phyloP scores from a whole-genome alignment of 768 basidiomycete species.

The Tulasnella sp. region DNA sequence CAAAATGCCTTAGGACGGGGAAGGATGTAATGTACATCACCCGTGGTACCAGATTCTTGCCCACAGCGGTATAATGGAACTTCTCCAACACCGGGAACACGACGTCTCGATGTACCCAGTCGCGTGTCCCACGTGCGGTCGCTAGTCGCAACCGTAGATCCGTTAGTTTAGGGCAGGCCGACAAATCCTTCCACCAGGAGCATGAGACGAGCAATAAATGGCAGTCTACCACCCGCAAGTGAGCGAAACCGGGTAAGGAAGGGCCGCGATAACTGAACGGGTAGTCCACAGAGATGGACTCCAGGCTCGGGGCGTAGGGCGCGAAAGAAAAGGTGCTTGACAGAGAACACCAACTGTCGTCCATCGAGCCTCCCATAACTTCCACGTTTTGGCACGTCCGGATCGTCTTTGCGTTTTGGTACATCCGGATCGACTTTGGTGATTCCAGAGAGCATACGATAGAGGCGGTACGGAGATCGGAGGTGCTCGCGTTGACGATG shows the following conservation, averaged over 20 bases:
- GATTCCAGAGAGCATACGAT: no score
- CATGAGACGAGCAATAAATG: no score
- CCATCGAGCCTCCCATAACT: no score
- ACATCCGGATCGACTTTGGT: no score
- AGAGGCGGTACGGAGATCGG: no score
- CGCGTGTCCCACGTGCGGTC: no score
- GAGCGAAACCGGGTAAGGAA: neutral
- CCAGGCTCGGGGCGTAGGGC: no score
- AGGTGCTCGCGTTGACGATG: no score
- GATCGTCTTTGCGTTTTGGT: no score
- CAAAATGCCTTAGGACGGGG: neutral
- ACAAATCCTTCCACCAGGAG: neutral
- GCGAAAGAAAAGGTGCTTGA: no score
- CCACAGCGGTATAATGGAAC: neutral
- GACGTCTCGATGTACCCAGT: neutral
- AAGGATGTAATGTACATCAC: neutral
- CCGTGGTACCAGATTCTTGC: neutral
- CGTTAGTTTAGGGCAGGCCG: neutral
- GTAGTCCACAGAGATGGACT: neutral
- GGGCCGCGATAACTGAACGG: neutral
- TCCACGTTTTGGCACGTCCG: no score
- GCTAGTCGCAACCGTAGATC: neutral
- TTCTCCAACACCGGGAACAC: neutral
- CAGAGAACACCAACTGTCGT: no score
- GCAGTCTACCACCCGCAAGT: neutral